Evolutionary conservation across 106 monocot species (phyloP).

Genomic region (Apostasia shenzhenica): DNA sequence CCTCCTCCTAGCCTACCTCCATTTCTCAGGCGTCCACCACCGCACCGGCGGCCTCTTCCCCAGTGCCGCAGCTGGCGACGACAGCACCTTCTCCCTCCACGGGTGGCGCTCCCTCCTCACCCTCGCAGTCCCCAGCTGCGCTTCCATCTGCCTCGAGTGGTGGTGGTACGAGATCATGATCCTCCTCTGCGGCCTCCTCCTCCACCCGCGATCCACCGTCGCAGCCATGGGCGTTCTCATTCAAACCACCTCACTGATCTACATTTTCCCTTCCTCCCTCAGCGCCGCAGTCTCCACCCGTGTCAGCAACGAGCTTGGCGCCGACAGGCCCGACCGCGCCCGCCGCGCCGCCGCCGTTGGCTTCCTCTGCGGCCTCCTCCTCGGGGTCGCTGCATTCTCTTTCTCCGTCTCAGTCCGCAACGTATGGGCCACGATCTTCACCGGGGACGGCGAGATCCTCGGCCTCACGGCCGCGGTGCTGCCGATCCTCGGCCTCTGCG

Average conservation of each 20-base stretch:
- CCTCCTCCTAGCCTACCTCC: slow-evolving; percentile 40
- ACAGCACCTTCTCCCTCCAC: slow-evolving; percentile 15
- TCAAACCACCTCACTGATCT: background rate
- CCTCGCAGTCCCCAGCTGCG: slow-evolving; percentile 76
- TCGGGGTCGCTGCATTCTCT: slow-evolving; percentile 12
- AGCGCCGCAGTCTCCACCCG: too few species aligned
- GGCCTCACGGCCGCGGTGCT: slow-evolving; percentile 13
- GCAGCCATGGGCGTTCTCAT: slow-evolving; percentile 47
- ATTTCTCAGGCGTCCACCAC: slow-evolving; percentile 39
- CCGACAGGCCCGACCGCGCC: slow-evolving; percentile 1
- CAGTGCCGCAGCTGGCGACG: slow-evolving; percentile 5
- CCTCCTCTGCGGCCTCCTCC: slow-evolving; percentile 53
- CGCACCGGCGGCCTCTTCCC: slow-evolving; percentile 33
- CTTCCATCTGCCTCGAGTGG: slow-evolving; percentile 87
- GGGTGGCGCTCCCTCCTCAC: slow-evolving; percentile 46
- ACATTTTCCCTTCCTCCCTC: slow-evolving; percentile 10
- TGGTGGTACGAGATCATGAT: slow-evolving; percentile 99
- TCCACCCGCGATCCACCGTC: slow-evolving; percentile 41
- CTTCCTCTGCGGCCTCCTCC: slow-evolving; percentile 2
- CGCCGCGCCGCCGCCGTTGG: slow-evolving; percentile 15
- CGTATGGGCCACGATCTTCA: slow-evolving; percentile 25
- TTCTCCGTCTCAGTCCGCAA: slow-evolving; percentile 20
- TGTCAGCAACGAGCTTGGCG: too few species aligned
- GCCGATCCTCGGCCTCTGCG: slow-evolving; percentile 19
- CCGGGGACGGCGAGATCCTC: slow-evolving; percentile 4